A percentile compares a stretch with the other conserved stretches of the same genome.
Evolutionary conservation across 768 basidiomycete genomes (phyloP).

Genomic region (Boletus bicolor): DNA sequence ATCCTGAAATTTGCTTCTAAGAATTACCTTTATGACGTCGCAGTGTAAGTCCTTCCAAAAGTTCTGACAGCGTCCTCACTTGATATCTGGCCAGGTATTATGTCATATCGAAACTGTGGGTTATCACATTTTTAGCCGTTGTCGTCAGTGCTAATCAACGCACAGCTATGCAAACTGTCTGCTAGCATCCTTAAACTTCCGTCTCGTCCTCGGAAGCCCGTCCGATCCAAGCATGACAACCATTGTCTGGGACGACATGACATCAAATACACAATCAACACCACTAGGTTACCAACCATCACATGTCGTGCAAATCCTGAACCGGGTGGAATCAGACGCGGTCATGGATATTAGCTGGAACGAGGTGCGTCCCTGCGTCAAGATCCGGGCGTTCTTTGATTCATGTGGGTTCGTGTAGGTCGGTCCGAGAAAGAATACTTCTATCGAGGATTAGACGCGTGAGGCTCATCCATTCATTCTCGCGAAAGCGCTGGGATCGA

Average conservation of each 20-base stretch:
- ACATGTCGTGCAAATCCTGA: neutral
- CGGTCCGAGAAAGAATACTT: neutral
- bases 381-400: neutral
- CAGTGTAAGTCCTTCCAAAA: constrained; percentile 13
- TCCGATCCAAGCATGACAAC: neutral
- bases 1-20: constrained; percentile 8
- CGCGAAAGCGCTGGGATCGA: neutral
- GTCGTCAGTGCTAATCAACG: neutral
- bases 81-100: constrained; percentile 7
- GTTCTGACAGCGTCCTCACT: neutral
- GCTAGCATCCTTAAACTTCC: constrained; percentile 18
- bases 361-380: neutral
- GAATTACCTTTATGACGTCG: constrained; percentile 5
- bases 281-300: neutral
- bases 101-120: constrained; percentile 16
- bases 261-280: neutral
- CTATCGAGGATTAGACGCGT: neutral
- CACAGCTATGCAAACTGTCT: constrained; percentile 19
- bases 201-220: constrained; percentile 3
- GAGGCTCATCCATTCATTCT: neutral
- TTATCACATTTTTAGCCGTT: neutral
- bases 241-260: constrained; percentile 3
- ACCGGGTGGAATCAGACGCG: neutral
- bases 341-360: neutral
- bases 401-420: neutral